These are phyloP conservation scores for Acephala macrosclerotiorum DNA, from an alignment of 2,329 filamentous ascomycete genomes.

Conservation along the genomic window DNA sequence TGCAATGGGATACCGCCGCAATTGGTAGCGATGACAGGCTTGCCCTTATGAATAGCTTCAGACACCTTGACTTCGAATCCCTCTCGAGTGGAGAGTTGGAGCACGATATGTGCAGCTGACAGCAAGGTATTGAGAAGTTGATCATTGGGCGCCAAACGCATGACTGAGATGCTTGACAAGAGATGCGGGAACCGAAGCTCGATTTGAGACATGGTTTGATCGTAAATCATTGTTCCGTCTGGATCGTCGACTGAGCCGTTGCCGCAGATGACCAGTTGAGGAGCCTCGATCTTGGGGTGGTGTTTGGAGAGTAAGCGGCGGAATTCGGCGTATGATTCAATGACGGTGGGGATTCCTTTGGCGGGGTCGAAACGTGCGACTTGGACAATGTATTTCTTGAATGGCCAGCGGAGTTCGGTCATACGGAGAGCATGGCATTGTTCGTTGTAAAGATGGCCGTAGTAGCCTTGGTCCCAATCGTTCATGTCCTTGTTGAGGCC, in stretches of 20 bases:
- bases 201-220: constrained; percentile 73
- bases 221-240: constrained; percentile 75
- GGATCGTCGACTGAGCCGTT: constrained; percentile 85
- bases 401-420: constrained; percentile 65
- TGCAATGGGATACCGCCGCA: constrained; percentile 85
- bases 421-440: constrained; percentile 66
- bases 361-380: constrained; percentile 84
- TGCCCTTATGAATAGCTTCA: constrained; percentile 81
- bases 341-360: constrained; percentile 81
- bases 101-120: constrained; percentile 73
- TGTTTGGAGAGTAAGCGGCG: constrained; percentile 64
- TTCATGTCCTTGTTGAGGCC: constrained; percentile 80
- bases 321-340: constrained; percentile 79
- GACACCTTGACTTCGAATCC: constrained; percentile 90
- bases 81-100: constrained; percentile 83
- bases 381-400: constrained; percentile 78
- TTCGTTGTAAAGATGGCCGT: constrained; percentile 75
- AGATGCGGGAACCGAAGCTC: constrained; percentile 68
- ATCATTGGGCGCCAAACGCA: constrained; percentile 79
- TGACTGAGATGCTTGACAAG: constrained; percentile 72
- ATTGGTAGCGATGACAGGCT: constrained; percentile 77
- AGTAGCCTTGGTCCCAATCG: constrained; percentile 75
- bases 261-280: constrained; percentile 81
- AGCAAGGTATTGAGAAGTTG: constrained; percentile 82
- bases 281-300: constrained; percentile 56